Conservation (phyloP, 2,329 filamentous ascomycete species). For the Diaporthe velutina region DNA sequence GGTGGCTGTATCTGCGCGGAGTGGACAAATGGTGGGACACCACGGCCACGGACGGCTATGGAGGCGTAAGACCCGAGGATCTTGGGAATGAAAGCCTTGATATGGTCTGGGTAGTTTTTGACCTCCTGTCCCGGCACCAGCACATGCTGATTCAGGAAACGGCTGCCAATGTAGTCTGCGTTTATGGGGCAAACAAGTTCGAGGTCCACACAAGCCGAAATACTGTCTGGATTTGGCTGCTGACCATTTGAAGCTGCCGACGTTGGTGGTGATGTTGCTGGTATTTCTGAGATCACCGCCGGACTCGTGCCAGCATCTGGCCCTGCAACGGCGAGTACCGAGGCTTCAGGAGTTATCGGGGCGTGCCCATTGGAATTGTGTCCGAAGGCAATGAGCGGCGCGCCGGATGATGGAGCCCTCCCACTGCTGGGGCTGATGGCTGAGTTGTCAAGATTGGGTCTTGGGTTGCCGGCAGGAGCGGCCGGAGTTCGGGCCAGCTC, state of each 20-base stretch:
- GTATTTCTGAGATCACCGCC: not conserved
- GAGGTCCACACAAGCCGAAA: constrained; percentile 33
- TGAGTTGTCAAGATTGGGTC: not conserved
- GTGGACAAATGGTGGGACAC: constrained; percentile 60
- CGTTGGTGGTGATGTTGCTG: not conserved
- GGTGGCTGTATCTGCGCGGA: constrained; percentile 48
- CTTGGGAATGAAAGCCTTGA: constrained; percentile 55
- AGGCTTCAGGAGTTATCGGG: not conserved
- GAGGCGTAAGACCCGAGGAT: constrained; percentile 60
- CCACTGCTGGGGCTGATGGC: not conserved
- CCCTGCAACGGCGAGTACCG: not conserved
- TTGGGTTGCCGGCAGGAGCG: not conserved
- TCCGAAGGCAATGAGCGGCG: not conserved
- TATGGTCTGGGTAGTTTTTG: constrained; percentile 55
- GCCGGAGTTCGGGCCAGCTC: constrained; percentile 1
- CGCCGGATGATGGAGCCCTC: not conserved
- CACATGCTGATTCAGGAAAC: constrained; percentile 62
- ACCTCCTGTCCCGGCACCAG: constrained; percentile 56
- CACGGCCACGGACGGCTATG: constrained; percentile 51
- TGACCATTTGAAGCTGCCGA: not conserved
- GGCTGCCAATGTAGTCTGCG: constrained; percentile 59
- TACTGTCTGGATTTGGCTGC: not conserved
- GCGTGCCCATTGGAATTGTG: not conserved
- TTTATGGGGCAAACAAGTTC: constrained; percentile 61
- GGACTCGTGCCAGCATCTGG: not conserved